phyloP scores from a whole-genome alignment of 2,329 filamentous ascomycete species.

The Graphilbum sp. region DNA sequence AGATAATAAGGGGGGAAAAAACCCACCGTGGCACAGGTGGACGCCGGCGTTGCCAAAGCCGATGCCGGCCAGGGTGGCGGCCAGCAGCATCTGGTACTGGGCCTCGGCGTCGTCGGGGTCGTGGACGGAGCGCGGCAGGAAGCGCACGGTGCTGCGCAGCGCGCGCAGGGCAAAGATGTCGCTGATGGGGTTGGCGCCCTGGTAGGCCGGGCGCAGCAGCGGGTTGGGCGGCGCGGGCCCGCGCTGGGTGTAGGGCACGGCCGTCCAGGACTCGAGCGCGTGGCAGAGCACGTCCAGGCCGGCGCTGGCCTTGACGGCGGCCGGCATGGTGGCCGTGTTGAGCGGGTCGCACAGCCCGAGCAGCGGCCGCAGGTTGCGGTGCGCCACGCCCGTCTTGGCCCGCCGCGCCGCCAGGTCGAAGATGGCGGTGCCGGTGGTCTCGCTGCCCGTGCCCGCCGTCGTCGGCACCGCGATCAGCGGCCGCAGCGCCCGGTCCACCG shows the following conservation, averaged over 20 bases:
- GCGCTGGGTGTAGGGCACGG: slow-evolving; percentile 83
- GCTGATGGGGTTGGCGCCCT: slow-evolving; percentile 93
- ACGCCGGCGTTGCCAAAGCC: slow-evolving; percentile 97
- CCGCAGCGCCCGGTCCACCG: slow-evolving; percentile 52
- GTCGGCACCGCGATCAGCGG: slow-evolving; percentile 74
- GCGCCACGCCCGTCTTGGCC: slow-evolving; percentile 90
- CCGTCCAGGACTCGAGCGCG: slow-evolving; percentile 90
- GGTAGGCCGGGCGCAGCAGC: slow-evolving; percentile 81
- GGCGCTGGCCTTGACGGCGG: slow-evolving; percentile 79
- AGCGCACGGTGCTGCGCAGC: slow-evolving; percentile 71
- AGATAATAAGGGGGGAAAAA: too few species aligned
- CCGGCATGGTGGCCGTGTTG: slow-evolving; percentile 92
- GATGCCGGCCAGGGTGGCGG: slow-evolving; percentile 82
- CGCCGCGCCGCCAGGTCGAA: slow-evolving; percentile 84
- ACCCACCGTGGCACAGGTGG: slow-evolving; percentile 50
- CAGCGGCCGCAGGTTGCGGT: slow-evolving; percentile 88
- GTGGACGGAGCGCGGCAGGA: slow-evolving; percentile 71
- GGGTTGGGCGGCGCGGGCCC: slow-evolving; percentile 75
- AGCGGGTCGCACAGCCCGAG: slow-evolving; percentile 73
- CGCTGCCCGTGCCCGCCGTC: slow-evolving; percentile 74
- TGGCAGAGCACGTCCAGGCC: slow-evolving; percentile 94
- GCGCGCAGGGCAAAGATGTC: slow-evolving; percentile 92
- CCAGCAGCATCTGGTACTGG: slow-evolving; percentile 88
- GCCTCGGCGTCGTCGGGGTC: slow-evolving; percentile 88
- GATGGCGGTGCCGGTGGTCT: slow-evolving; percentile 95